Evolutionary conservation across 441 rosid genomes (phyloP), one percentile per base, ranked within the genome.

Genomic region (Corymbia citriodora): DNA sequence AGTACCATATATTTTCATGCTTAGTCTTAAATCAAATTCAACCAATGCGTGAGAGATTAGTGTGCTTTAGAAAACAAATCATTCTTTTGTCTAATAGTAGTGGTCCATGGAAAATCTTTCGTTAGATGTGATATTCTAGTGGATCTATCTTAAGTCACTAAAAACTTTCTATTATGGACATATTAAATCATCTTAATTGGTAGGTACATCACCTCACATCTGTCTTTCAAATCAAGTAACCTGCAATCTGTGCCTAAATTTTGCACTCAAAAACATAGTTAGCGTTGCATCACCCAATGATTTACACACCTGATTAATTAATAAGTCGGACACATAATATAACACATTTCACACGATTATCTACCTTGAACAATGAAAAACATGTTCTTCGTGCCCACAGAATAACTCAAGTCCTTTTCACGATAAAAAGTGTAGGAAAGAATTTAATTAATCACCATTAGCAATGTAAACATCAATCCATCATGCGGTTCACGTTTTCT

Each of bases 1-100:
- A 0, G 3, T 79, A 45, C 3, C 23, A 45, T 79, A 23, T 23
- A 23, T 27, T 79, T 45, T 7, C n/a, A 23, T 10, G 52, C 16
- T 23, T 21, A 21, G 29, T 74, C 15, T 40, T 74, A 0, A 10
- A 40, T 18, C 29, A 74, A 74, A 40, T 0, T 25, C n/a, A 79
- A 7, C 10, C 10, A 40, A 12, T 2, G 1, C 4, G n/a, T 0
- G 85, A 27, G 1, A 0, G 52, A 79, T 23, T 45, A 79, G n/a
- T 79, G 14, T 45, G 45, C 25, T 45, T 79, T 79, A 23, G 0
- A 79, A 10, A 45, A 23, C 27, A 79, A 79, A 45, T 23, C 85
- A 45, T 17, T 79, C 15, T 2, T 79, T 45, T 8, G 7, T 79
- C 19, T 33, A 70, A 70, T 70, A 70, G 18, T 17, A 45, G 15